Percentiles rank a stretch among this genome's conserved stretches.
phyloP scores from a whole-genome alignment of 768 basidiomycete genomes.

The Dentipellis sp. region DNA sequence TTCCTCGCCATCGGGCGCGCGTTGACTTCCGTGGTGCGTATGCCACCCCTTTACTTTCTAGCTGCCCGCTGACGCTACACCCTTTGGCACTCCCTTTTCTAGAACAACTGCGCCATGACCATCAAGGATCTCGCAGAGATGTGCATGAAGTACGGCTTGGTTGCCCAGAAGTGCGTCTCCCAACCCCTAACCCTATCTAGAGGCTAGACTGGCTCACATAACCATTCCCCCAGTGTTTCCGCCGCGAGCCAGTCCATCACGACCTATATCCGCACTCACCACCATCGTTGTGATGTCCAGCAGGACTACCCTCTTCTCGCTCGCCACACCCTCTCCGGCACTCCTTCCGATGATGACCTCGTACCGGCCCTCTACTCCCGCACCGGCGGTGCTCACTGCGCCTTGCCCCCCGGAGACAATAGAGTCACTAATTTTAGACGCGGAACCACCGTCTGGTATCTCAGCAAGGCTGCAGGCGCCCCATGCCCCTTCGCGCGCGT shows the following conservation, averaged over 20 bases:
- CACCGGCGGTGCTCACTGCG: conserved; percentile 52
- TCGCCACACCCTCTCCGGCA: conserved; percentile 65
- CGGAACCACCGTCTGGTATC: conserved; percentile 77
- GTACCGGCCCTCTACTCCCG: conserved; percentile 62
- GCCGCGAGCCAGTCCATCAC: conserved; percentile 79
- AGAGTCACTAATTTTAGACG: conserved; percentile 66
- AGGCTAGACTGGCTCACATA: conserved; percentile 6
- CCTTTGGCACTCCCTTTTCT: conserved; percentile 15
- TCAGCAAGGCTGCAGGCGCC: conserved; percentile 64
- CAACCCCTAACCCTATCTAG: conserved; percentile 11
- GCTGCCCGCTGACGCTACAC: conserved; percentile 5
- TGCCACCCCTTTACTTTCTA: conserved; percentile 7
- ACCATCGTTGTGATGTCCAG: conserved; percentile 59
- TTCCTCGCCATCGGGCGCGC: conserved; percentile 66
- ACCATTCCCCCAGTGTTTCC: conserved; percentile 40
- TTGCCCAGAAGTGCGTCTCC: conserved; percentile 62
- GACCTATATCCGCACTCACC: conserved; percentile 70
- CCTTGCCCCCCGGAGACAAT: conserved; percentile 22
- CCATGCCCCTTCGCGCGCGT: conserved; percentile 68
- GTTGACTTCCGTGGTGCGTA: conserved; percentile 63
- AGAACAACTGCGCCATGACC: conserved; percentile 81
- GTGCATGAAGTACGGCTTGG: conserved; percentile 51
- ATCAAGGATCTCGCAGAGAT: conserved; percentile 79
- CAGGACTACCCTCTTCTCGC: conserved; percentile 69
- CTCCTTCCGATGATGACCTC: conserved; percentile 63